Evolutionary conservation across 257 asterid species (phyloP).

Genomic region (Jasminum sambac): DNA sequence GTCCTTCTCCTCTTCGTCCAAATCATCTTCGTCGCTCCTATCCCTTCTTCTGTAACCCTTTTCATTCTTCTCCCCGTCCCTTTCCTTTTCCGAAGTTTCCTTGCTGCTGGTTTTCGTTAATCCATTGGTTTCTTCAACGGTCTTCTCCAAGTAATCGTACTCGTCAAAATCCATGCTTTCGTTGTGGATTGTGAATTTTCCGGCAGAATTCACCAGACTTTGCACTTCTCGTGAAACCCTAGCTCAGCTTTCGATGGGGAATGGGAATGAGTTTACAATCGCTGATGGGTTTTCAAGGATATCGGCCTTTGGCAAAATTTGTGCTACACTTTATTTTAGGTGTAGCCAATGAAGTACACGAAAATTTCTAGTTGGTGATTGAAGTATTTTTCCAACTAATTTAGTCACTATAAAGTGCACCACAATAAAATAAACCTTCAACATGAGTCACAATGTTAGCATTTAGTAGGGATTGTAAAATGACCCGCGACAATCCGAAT

Average conservation of each 20-base stretch:
- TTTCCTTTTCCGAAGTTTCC: conserved; percentile 51
- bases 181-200: background rate
- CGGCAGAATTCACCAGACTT: background rate
- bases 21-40: conserved; percentile 59
- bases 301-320: background rate
- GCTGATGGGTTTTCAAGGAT: background rate
- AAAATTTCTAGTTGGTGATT: background rate
- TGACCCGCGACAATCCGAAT: too few relatives aligned
- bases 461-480: too few relatives aligned
- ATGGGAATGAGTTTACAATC: background rate
- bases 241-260: background rate
- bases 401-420: too few relatives aligned
- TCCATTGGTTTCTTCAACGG: conserved; percentile 87
- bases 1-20: conserved; percentile 66
- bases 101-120: conserved; percentile 39
- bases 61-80: conserved; percentile 59
- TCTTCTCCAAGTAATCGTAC: conserved; percentile 92
- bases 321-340: background rate
- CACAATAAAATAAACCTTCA: background rate
- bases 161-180: conserved; percentile 88
- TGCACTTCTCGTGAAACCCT: background rate
- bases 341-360: background rate
- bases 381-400: background rate
- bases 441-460: background rate
- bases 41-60: conserved; percentile 74